phyloP scores from a whole-genome alignment of 2,329 filamentous ascomycete genomes.

The Albophoma yamanashiensis region DNA sequence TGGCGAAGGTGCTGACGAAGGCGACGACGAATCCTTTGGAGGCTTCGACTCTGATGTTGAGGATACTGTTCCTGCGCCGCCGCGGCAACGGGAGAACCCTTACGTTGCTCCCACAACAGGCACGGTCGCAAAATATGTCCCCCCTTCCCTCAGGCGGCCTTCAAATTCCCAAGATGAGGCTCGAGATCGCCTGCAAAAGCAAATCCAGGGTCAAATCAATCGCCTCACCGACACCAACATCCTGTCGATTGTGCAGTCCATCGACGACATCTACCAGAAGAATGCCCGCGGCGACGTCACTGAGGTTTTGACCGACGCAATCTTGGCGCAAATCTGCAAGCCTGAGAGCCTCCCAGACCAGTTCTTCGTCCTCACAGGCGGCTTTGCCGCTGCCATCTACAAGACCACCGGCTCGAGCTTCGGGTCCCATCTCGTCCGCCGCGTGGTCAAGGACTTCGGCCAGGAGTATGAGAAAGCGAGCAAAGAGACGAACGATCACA shows the following conservation, averaged over 20 bases:
- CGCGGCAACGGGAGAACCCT: slow-evolving; percentile 65
- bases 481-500: slow-evolving; percentile 28
- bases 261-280: slow-evolving; percentile 74
- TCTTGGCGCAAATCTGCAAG: slow-evolving; percentile 72
- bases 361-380: slow-evolving; percentile 81
- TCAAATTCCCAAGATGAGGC: slow-evolving; percentile 55
- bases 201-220: slow-evolving; percentile 83
- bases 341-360: slow-evolving; percentile 72
- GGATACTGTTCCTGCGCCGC: slow-evolving; percentile 22
- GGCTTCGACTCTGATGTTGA: slow-evolving; percentile 26
- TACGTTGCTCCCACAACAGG: slow-evolving; percentile 62
- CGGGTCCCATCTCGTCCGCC: slow-evolving; percentile 75
- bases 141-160: slow-evolving; percentile 66
- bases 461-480: slow-evolving; percentile 43
- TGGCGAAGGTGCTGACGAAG: neutral
- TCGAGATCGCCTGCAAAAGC: slow-evolving; percentile 59
- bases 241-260: slow-evolving; percentile 68
- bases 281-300: slow-evolving; percentile 86
- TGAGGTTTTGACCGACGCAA: slow-evolving; percentile 62
- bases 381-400: slow-evolving; percentile 81
- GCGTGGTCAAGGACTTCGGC: slow-evolving; percentile 66
- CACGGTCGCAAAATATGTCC: slow-evolving; percentile 65
- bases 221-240: slow-evolving; percentile 87
- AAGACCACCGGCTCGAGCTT: slow-evolving; percentile 82
- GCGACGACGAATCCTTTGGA: slow-evolving; percentile 23